A percentile compares a stretch with the other conserved stretches of the same genome.
Evolutionary conservation across 305 asterid species (phyloP).

Genomic region (Rubia peregrina): DNA sequence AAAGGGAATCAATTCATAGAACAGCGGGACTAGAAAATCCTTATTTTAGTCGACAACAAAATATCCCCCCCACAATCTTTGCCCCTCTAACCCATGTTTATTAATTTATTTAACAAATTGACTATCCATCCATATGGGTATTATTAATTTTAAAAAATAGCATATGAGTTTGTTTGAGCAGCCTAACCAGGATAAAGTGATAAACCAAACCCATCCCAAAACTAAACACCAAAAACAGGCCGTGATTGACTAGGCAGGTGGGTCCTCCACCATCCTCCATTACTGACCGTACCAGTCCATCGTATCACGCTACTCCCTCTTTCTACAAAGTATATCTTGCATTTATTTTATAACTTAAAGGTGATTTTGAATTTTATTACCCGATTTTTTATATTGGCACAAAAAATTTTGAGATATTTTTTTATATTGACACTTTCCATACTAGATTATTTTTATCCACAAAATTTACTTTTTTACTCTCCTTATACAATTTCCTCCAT

Average conservation of each 20-base stretch:
- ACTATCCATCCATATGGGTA: neutral
- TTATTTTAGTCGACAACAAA: neutral
- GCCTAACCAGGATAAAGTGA: conserved; percentile 1
- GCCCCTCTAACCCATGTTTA: neutral
- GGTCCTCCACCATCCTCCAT: conserved; percentile 19
- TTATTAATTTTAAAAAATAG: neutral
- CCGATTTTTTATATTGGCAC: too few species aligned
- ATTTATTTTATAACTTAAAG: too few species aligned
- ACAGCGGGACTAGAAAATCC: neutral
- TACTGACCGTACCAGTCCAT: conserved; percentile 29
- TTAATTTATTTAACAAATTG: neutral
- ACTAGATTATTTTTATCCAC: too few species aligned
- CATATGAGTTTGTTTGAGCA: neutral
- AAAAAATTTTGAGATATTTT: too few species aligned
- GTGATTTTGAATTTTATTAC: too few species aligned
- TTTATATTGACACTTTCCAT: too few species aligned
- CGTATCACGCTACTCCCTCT: neutral
- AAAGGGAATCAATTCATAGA: conserved; percentile 1
- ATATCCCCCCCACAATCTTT: conserved; percentile 9
- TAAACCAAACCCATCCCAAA: neutral
- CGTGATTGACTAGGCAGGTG: conserved; percentile 24
- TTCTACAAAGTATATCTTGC: too few species aligned
- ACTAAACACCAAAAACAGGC: conserved; percentile 9
- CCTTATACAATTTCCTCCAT: too few species aligned
- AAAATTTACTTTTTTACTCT: too few species aligned